Evolutionary conservation across 2,329 filamentous ascomycete genomes (phyloP).

Genomic region (Cucurbitaria berberidis): DNA sequence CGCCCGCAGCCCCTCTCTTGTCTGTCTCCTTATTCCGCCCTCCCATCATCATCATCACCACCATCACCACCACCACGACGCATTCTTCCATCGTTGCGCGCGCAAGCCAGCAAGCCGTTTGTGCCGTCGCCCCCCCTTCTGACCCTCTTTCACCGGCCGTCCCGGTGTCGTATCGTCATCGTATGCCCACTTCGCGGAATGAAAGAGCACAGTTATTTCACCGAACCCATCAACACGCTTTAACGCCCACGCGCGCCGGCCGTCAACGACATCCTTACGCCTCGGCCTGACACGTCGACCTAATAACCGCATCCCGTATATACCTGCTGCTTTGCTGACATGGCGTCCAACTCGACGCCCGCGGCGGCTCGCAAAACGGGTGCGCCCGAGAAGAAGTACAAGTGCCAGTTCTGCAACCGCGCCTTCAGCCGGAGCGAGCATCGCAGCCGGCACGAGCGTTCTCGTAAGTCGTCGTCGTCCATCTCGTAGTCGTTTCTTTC

Average conservation of each 20-base stretch:
- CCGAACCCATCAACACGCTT: conserved; percentile 40
- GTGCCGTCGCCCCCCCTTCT: conserved; percentile 12
- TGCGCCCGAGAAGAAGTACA: conserved; percentile 96
- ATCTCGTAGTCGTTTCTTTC: conserved; percentile 13
- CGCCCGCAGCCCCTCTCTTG: conserved; percentile 5
- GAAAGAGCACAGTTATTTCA: conserved; percentile 36
- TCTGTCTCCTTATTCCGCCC: conserved; percentile 26
- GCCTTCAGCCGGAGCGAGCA: conserved; percentile 98
- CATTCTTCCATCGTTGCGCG: conserved; percentile 38
- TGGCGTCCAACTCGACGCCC: conserved; percentile 70
- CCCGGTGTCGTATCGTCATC: conserved; percentile 31
- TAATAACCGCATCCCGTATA: conserved; percentile 2
- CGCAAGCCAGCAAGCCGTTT: conserved; percentile 8
- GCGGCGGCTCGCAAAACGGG: conserved; percentile 74
- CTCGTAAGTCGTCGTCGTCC: conserved; percentile 94
- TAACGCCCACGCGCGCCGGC: conserved; percentile 47
- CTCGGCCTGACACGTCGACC: conserved; percentile 22
- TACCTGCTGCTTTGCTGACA: conserved; percentile 65
- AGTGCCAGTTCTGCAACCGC: conserved; percentile 97
- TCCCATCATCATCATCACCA: conserved; percentile 18
- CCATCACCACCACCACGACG: conserved; percentile 27
- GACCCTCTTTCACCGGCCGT: conserved; percentile 23
- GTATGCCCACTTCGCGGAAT: conserved; percentile 35
- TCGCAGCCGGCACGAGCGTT: conserved; percentile 93
- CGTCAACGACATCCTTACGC: conserved; percentile 27